Base-by-base conservation (phyloP, 2,329 filamentous ascomycete species). In the Pseudogymnoascus sp. region DNA sequence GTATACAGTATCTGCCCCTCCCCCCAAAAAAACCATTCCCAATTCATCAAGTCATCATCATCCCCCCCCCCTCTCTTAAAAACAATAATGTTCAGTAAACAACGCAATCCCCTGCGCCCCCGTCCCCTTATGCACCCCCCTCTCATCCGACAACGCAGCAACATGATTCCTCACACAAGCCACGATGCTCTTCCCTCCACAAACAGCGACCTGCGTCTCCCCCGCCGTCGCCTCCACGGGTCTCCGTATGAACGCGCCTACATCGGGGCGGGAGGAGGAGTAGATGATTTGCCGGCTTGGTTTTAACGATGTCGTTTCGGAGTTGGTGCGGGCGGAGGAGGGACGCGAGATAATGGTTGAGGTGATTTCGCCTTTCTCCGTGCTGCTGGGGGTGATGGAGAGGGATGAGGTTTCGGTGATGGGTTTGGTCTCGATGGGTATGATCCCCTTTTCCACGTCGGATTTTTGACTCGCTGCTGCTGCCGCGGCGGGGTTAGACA, bases 121-220 rank as follows among this genome's bases (percentile, higher is more conserved):
- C 0, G 83, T 86, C 4, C 84, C 84, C 71, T 87, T 87, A 69
- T 87, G 84, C 21, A 87, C 84, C 0, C 81, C 84, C 42, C 84
- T 75, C 73, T 87, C 84, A 68, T 87, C 84, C 62, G 82, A 84
- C 65, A 87, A 66, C 31, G 73, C 74, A 1, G 81, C 80, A 2
- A 87, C 83, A 63, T 77, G 80, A 67, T 84, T 86, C 63, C 84
- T 76, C 12, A 82, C 80, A 53, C 74, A 74, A 2, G 82, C 76
- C 1, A 84, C 82, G 23, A 87, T 73, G 56, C 80, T 80, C 60
- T 78, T 78, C 1, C 84, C 84, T 12, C 83, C 84, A 65, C 84
- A 87, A 0, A 85, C 84, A 0, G 84, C 80, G 0, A 87, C 80
- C 0, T 79, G 81, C n/a, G 84, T 86, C 74, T 87, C 84, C 25